phyloP scores from a whole-genome alignment of 202 grass and related monocot species.

The Zizania palustris region DNA sequence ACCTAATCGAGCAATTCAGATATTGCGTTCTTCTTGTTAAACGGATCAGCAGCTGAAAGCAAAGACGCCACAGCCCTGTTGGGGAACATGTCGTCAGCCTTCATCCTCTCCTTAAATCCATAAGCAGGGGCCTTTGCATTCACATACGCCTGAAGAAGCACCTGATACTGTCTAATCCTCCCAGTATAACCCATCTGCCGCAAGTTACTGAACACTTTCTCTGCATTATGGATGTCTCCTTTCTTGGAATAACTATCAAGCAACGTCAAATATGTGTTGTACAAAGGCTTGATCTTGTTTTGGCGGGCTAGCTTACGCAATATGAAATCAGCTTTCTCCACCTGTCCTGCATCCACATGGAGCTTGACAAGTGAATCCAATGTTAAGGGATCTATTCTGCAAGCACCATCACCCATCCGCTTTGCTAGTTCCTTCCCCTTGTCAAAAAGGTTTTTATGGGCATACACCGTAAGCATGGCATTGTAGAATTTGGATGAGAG shows the following conservation, averaged over 20 bases:
- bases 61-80: conserved; percentile 38
- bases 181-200: conserved; percentile 53
- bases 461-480: conserved; percentile 67
- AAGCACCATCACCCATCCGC: conserved; percentile 56
- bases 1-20: conserved; percentile 74
- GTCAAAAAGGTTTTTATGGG: conserved; percentile 56
- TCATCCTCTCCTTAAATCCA: conserved; percentile 90
- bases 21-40: conserved; percentile 57
- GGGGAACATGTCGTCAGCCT: conserved; percentile 79
- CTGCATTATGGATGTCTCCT: conserved; percentile 80
- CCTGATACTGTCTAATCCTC: conserved; percentile 64
- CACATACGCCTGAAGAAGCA: conserved; percentile 68
- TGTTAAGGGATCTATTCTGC: conserved; percentile 36
- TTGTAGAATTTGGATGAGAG: conserved; percentile 51
- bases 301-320: conserved; percentile 53
- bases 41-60: conserved; percentile 56
- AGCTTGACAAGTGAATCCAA: conserved; percentile 69
- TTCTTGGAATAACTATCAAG: conserved; percentile 68
- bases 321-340: conserved; percentile 65
- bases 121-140: conserved; percentile 68
- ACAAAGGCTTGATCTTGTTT: conserved; percentile 53
- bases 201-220: conserved; percentile 62
- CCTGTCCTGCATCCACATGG: conserved; percentile 56
- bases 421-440: conserved; percentile 73
- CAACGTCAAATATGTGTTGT: conserved; percentile 50